Evolutionary conservation across 2,329 filamentous ascomycete genomes (phyloP), one percentile per base, ranked within the genome.

Genomic region (Aspergillus brasiliensis): DNA sequence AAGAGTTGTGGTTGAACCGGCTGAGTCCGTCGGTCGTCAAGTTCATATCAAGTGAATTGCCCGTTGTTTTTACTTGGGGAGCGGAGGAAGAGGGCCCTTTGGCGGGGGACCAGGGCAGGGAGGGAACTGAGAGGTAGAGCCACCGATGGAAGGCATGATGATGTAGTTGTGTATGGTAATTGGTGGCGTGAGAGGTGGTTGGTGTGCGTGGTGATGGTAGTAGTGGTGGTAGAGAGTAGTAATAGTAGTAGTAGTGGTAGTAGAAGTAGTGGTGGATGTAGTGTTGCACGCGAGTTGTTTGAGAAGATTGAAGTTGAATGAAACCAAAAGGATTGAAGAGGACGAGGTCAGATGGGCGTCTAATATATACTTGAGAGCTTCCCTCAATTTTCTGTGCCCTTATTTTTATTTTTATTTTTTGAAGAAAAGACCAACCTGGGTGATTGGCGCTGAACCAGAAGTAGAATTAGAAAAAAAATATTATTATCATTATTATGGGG

Each of bases 101-200:
- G 74, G 74, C 56, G 74, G 74, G 66, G 74, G 74, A 40, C 74
- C 74, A 5, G 74, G 74, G 69, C 74, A 76, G 56, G 74, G 74
- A 71, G 74, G 74, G 64, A 76, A 75, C 54, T 74, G 72, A 69
- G 73, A 72, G 47, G 66, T 59, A 57, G 69, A 62, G 53, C 69
- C 64, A 61, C 63, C 71, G 67, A 74, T 59, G 60, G 73, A 75
- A 75, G 73, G 73, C 73, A 75, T 75, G 56, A 60, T 73, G 68
- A 53, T 52, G 37, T 44, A 19, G 31, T 21, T 44, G 38, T 54
- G 15, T n/a, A 34, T 28, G 38, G 27, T 27, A n/a, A 40, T n/a
- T n/a, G n/a, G n/a, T n/a, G n/a, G n/a, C n/a, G n/a, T n/a, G n/a
- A n/a, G n/a, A n/a, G n/a, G n/a, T 28, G 34, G 54, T 17, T 51